Conservation (phyloP, 176 grass and related monocot species). For the Aegilops bicornis region DNA sequence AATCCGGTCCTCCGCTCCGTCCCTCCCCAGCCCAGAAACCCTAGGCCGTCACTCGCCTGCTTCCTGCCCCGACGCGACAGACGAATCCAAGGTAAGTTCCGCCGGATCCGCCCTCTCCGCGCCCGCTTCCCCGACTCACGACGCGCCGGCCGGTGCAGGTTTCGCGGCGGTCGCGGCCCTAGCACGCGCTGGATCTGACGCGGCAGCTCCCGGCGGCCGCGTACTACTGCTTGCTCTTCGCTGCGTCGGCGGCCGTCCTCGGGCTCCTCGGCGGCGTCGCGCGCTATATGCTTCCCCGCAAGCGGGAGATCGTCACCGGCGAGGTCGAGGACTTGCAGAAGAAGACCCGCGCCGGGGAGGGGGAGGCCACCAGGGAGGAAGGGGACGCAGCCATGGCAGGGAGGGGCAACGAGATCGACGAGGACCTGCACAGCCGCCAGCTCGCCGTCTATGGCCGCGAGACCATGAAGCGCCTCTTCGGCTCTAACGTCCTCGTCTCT, state of each 20-base stretch:
- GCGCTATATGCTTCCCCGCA: constrained; percentile 72
- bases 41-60: not conserved
- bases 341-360: constrained; percentile 47
- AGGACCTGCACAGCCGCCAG: constrained; percentile 89
- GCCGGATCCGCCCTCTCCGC: not conserved
- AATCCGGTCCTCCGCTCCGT: not conserved
- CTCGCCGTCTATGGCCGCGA: constrained; percentile 85
- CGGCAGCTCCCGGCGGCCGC: constrained; percentile 31
- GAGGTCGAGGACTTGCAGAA: constrained; percentile 59
- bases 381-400: constrained; percentile 16
- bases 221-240: constrained; percentile 35
- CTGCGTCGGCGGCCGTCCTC: constrained; percentile 38
- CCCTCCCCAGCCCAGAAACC: not conserved
- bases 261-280: constrained; percentile 48
- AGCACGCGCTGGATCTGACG: constrained; percentile 39
- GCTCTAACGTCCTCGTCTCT: constrained; percentile 80
- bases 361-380: not conserved
- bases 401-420: constrained; percentile 66
- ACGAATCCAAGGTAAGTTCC: constrained; percentile 33
- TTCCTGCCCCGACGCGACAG: not conserved
- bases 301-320: constrained; percentile 49
- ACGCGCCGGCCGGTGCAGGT: not conserved
- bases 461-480: constrained; percentile 91
- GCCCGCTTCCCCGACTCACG: not conserved
- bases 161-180: not conserved